Conservation (phyloP, 2,329 filamentous ascomycete genomes). For the Aspergillus melleus region DNA sequence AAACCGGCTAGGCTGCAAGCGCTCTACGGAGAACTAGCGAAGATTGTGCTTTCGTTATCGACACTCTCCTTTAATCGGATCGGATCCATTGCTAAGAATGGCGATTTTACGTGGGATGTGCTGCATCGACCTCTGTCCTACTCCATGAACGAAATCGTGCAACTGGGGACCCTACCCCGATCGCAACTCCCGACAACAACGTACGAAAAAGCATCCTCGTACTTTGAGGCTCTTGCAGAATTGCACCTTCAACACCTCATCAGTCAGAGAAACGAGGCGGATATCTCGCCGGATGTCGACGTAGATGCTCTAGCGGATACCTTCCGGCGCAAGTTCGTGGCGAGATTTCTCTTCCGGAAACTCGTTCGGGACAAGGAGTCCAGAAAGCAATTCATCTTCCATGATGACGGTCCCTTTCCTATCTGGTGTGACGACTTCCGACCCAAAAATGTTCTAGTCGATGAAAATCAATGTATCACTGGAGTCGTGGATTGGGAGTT, state of each 20-base stretch:
- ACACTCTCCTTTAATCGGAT: constrained; percentile 38
- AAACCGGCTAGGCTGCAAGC: background rate
- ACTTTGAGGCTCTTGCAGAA: constrained; percentile 41
- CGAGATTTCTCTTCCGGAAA: constrained; percentile 21
- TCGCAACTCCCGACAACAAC: constrained; percentile 16
- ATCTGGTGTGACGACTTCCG: constrained; percentile 26
- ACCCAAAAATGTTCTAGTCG: constrained; percentile 17
- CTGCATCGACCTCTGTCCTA: constrained; percentile 36
- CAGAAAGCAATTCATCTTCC: constrained; percentile 12
- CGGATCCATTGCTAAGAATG: constrained; percentile 37
- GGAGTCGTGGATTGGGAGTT: constrained; percentile 28
- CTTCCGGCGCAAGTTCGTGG: constrained; percentile 23
- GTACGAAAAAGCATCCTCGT: constrained; percentile 39
- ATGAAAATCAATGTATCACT: constrained; percentile 9
- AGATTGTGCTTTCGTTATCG: constrained; percentile 42
- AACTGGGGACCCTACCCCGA: constrained; percentile 23
- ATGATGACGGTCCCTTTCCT: constrained; percentile 25
- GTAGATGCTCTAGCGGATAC: constrained; percentile 6
- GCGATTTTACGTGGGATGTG: constrained; percentile 24
- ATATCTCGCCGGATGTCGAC: constrained; percentile 21
- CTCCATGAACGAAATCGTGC: constrained; percentile 42
- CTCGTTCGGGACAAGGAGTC: constrained; percentile 15
- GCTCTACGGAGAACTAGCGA: constrained; percentile 42
- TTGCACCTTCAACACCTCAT: constrained; percentile 44
- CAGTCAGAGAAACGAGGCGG: constrained; percentile 42